These are phyloP conservation scores for Colletotrichum neosansevieriae DNA, from an alignment of 2,329 filamentous ascomycete species.

Conservation along the genomic window DNA sequence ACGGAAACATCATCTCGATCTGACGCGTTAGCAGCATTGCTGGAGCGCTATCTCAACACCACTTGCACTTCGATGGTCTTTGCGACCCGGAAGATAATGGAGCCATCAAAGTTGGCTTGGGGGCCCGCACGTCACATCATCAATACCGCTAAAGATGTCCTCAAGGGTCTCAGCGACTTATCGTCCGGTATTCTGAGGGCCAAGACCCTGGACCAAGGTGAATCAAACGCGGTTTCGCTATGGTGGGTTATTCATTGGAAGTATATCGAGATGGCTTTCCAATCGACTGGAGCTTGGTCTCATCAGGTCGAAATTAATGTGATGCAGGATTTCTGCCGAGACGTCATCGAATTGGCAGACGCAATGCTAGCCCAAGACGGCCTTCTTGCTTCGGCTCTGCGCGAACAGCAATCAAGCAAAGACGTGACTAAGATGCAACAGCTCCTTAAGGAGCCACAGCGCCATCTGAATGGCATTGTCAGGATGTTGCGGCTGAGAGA, in stretches of 20 bases:
- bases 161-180: conserved; percentile 68
- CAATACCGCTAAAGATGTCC: conserved; percentile 68
- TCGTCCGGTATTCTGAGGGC: conserved; percentile 67
- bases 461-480: conserved; percentile 76
- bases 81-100: conserved; percentile 47
- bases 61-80: conserved; percentile 59
- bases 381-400: conserved; percentile 80
- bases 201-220: conserved; percentile 68
- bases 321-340: conserved; percentile 94
- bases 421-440: conserved; percentile 52
- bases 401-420: conserved; percentile 51
- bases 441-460: conserved; percentile 74
- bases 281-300: conserved; percentile 86
- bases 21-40: conserved; percentile 61
- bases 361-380: conserved; percentile 86
- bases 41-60: conserved; percentile 58
- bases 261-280: conserved; percentile 82
- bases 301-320: conserved; percentile 77
- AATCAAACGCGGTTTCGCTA: conserved; percentile 74
- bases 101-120: conserved; percentile 60
- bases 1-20: conserved; percentile 67
- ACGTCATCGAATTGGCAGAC: conserved; percentile 94
- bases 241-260: conserved; percentile 92
- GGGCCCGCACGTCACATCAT: conserved; percentile 69
- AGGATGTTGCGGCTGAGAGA: conserved; percentile 94